Evolutionary conservation across 768 basidiomycete genomes (phyloP).

Genomic region (Clitopilus hobsonii): DNA sequence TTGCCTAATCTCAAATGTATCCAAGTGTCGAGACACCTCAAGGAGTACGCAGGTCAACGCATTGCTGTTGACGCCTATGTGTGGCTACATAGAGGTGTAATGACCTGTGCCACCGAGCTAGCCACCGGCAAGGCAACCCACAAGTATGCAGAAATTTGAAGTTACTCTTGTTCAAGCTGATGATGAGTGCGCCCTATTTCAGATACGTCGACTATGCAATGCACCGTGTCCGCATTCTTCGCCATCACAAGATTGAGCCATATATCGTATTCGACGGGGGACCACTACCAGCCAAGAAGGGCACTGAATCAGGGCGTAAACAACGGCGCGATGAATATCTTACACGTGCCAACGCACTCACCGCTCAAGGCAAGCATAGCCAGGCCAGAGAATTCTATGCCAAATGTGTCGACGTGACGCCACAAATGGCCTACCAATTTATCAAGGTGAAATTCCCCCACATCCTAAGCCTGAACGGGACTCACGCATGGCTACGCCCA

Average conservation of each 20-base stretch:
- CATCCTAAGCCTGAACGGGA: background rate
- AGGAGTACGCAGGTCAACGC: constrained; percentile 78
- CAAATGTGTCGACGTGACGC: constrained; percentile 93
- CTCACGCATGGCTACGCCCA: constrained; percentile 24
- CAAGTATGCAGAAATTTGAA: constrained; percentile 59
- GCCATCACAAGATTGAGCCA: constrained; percentile 80
- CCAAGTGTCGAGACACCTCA: constrained; percentile 71
- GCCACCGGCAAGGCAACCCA: constrained; percentile 80
- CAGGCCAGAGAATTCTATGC: constrained; percentile 87
- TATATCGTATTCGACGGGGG: constrained; percentile 97
- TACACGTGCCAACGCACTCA: constrained; percentile 64
- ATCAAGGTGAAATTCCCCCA: constrained; percentile 84
- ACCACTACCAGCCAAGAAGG: constrained; percentile 89
- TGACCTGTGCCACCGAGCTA: constrained; percentile 85
- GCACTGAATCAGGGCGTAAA: constrained; percentile 80
- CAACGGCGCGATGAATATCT: constrained; percentile 74
- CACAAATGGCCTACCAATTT: constrained; percentile 95
- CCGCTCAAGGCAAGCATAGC: constrained; percentile 70
- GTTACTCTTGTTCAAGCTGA: background rate
- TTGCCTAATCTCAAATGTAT: constrained; percentile 89
- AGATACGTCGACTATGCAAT: constrained; percentile 98
- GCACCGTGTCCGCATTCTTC: constrained; percentile 83
- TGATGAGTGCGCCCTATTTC: background rate
- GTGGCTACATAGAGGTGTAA: constrained; percentile 87
- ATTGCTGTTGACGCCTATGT: constrained; percentile 95